Base-by-base conservation (phyloP, 73 alveolate genomes). In the Effrenium voratum region DNA sequence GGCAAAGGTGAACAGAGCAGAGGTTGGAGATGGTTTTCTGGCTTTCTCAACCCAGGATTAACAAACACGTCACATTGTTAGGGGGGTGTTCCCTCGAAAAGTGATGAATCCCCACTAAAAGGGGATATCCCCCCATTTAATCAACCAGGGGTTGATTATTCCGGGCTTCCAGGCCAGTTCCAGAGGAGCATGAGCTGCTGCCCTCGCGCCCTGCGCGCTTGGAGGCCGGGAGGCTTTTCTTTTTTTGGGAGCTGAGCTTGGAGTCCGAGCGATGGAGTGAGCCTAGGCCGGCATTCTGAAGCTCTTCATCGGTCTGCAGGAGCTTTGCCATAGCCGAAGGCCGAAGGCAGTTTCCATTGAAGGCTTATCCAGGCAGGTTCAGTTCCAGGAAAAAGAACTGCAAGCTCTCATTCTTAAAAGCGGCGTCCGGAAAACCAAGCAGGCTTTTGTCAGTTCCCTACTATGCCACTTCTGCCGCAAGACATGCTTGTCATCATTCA, bases 261-360 rank as follows among this genome's bases (percentile, higher is more conserved):
- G 13, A 16, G 50, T 52, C 19, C 63, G 8, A 52, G 26, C 26
- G 63, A 8, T 8, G 19, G 8, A 52, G 26, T 52, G 63, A 12
- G 19, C 63, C 8, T 52, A 82, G 92, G 92, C 92, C 19, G 92
- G 92, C 22, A 82, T 82, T 82, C 34, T 82, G 76, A 82, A 82
- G 52, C 47, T 82, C 52, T 82, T 82, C 92, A 32, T 19, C 44
- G 49, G 13, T n/a, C 73, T 82, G 1, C n/a, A n/a, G 52, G 15
- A 82, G 92, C 75, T 73, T n/a, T 28, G 44, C 24, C 22, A 16
- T 24, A 45, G 16, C 40, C 19, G 8, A 12, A 19, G 8, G 8
- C 19, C 63, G 26, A 52, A 12, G 63, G 26, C 19, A 12, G 63
- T 52, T 30, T 2, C 22, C 49, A 2, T 26, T 12, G 46, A 49